A percentile compares a stretch with the other conserved stretches of the same genome.
Evolutionary conservation across 2,329 filamentous ascomycete species (phyloP).

Genomic region (Fusarium sp.): DNA sequence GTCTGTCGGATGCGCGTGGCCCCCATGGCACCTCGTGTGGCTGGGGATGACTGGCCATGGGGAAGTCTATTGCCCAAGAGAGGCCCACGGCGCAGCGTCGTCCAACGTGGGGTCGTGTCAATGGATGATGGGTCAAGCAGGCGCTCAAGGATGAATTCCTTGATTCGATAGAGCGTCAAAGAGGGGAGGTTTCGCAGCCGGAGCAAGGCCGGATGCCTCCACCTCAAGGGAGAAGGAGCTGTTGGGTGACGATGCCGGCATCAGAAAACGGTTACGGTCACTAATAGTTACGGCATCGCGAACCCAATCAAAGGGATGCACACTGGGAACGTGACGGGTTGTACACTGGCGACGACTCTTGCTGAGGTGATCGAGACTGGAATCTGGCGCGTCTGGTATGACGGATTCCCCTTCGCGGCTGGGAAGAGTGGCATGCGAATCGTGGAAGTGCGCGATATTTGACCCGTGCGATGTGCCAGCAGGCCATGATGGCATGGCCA

Average conservation of each 20-base stretch:
- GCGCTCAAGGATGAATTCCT: constrained; percentile 21
- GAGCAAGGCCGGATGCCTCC: constrained; percentile 30
- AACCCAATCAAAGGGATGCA: constrained; percentile 41
- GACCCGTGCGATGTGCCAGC: constrained; percentile 19
- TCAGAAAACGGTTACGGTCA: constrained; percentile 24
- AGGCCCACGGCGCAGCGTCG: constrained; percentile 40
- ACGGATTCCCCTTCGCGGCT: constrained; percentile 14
- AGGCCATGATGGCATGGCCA: constrained; percentile 19
- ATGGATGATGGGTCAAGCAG: constrained; percentile 42
- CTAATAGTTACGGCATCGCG: constrained; percentile 34
- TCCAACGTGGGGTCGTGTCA: constrained; percentile 46
- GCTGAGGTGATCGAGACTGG: constrained; percentile 16
- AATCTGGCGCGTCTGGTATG: constrained; percentile 24
- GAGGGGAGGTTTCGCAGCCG: constrained; percentile 32
- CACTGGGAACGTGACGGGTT: constrained; percentile 40
- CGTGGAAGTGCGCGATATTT: constrained; percentile 40
- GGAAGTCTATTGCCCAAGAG: constrained; percentile 32
- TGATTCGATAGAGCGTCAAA: constrained; percentile 32
- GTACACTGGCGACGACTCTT: constrained; percentile 22
- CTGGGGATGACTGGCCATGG: constrained; percentile 26
- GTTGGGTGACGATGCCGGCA: constrained; percentile 34
- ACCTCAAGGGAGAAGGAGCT: constrained; percentile 19
- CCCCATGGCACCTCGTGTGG: constrained; percentile 27
- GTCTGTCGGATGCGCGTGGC: constrained; percentile 29
- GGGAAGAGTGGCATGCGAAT: constrained; percentile 12